These are phyloP conservation scores for Typha latifolia DNA, from an alignment of 176 grass and related monocot genomes.

Conservation along the genomic window DNA sequence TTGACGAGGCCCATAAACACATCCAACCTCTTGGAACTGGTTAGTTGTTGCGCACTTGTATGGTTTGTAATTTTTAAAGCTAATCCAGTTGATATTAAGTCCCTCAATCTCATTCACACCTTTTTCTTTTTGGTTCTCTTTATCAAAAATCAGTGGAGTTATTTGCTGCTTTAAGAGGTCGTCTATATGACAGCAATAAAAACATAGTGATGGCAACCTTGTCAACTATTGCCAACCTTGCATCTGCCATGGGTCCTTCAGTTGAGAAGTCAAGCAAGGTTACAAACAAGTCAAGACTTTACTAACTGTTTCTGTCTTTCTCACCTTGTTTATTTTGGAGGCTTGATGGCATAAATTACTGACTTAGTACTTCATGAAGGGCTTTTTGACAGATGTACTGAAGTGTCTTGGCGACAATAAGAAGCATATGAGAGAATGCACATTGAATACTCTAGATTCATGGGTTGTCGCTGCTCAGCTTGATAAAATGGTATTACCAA, in stretches of 20 bases:
- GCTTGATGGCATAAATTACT: not conserved
- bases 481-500: constrained; percentile 73
- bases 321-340: not conserved
- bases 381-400: constrained; percentile 75
- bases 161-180: constrained; percentile 67
- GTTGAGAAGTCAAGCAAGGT: constrained; percentile 99
- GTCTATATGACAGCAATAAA: constrained; percentile 93
- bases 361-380: constrained; percentile 31
- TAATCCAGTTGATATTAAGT: not conserved
- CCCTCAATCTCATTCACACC: constrained; percentile 4
- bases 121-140: not conserved
- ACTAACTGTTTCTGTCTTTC: too few species aligned
- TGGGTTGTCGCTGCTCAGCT: constrained; percentile 89
- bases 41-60: constrained; percentile 21
- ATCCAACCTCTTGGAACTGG: constrained; percentile 88
- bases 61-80: not conserved
- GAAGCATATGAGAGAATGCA: constrained; percentile 96
- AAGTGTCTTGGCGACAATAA: constrained; percentile 98
- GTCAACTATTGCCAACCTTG: constrained; percentile 69
- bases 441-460: constrained; percentile 68
- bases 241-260: constrained; percentile 76
- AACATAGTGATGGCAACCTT: constrained; percentile 88
- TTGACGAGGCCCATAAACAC: constrained; percentile 95
- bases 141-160: constrained; percentile 56
- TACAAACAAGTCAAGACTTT: too few species aligned